These are phyloP conservation scores for Avena insularis DNA, from an alignment of 176 grass and related monocot species.

Conservation along the genomic window DNA sequence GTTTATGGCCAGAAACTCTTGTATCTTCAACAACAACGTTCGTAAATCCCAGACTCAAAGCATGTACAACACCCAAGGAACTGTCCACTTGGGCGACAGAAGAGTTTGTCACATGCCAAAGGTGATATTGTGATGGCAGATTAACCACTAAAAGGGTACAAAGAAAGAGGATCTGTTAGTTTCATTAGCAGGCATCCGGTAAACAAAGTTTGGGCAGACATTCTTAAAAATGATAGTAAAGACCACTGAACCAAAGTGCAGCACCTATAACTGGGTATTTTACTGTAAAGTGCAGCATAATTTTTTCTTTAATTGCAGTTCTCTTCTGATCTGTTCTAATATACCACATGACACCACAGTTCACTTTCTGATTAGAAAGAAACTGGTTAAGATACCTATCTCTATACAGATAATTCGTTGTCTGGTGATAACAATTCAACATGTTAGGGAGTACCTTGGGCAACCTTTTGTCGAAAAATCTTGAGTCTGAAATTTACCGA, in stretches of 20 bases:
- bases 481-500: constrained; percentile 74
- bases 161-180: constrained; percentile 47
- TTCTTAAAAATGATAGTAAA: background rate
- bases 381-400: background rate
- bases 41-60: constrained; percentile 72
- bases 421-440: constrained; percentile 14
- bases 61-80: constrained; percentile 62
- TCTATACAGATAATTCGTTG: background rate
- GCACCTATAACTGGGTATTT: background rate
- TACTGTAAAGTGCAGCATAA: background rate
- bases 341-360: constrained; percentile 22
- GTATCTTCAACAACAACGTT: constrained; percentile 85
- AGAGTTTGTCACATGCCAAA: constrained; percentile 76
- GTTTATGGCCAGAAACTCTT: constrained; percentile 86
- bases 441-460: constrained; percentile 60
- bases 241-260: constrained; percentile 25
- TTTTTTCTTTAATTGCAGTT: constrained; percentile 6
- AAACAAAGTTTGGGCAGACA: constrained; percentile 11
- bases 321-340: constrained; percentile 6
- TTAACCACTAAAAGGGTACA: constrained; percentile 59
- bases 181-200: constrained; percentile 8
- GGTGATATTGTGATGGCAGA: constrained; percentile 84
- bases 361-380: background rate
- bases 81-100: constrained; percentile 75
- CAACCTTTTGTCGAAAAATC: constrained; percentile 79